phyloP scores from a whole-genome alignment of 805 yeast genomes.

The Scheffersomyces coipomensis region DNA sequence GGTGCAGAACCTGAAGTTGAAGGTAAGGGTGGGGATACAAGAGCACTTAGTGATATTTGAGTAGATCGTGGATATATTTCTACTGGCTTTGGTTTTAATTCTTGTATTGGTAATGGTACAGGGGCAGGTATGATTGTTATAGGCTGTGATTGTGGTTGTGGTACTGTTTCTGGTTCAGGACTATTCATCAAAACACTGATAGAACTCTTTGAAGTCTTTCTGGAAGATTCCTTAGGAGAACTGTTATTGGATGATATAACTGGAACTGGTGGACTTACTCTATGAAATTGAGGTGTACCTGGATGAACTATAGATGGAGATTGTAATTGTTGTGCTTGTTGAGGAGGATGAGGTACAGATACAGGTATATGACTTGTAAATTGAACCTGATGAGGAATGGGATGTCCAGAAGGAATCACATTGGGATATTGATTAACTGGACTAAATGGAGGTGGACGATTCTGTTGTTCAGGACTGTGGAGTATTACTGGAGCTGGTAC shows the following conservation, averaged over 20 bases:
- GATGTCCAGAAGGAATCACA: no score
- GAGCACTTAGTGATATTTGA: not conserved
- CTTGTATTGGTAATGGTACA: not conserved
- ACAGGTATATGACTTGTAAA: not conserved
- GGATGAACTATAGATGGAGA: not conserved
- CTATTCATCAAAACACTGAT: constrained; percentile 7
- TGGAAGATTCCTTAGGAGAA: not conserved
- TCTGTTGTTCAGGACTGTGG: no score
- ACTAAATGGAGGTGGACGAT: not conserved
- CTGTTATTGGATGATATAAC: not conserved
- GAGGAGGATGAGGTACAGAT: not conserved
- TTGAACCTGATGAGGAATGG: not conserved
- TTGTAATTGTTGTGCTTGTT: not conserved
- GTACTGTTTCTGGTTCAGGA: constrained; percentile 2
- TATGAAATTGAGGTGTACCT: not conserved
- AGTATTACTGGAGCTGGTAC: not conserved
- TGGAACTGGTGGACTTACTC: constrained; percentile 1
- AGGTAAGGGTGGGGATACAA: not conserved
- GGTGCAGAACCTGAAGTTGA: not conserved
- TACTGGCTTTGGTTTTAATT: not conserved
- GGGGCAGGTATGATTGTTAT: not conserved
- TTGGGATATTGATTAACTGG: not conserved
- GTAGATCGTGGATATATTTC: no score
- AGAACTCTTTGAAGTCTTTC: constrained; percentile 3
- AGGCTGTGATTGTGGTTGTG: not conserved